Percentiles rank a stretch among this genome's conserved stretches.
Conservation (phyloP, 306 rosid genomes). For the Dryas octopetala region DNA sequence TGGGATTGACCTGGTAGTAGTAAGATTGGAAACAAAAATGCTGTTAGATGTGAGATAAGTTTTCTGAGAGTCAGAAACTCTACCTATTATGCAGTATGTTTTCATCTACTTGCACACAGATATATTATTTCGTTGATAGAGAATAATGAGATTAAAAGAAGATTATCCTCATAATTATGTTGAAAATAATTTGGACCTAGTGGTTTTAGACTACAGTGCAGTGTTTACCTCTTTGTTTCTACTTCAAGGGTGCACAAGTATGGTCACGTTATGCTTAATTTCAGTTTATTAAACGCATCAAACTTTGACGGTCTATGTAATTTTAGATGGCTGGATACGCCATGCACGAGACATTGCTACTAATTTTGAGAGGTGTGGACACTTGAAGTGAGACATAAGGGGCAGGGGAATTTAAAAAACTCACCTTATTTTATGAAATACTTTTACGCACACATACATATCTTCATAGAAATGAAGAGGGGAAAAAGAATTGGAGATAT, state of each 20-base stretch:
- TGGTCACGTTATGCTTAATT: not conserved
- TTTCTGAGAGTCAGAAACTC: not conserved
- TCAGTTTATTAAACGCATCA: not conserved
- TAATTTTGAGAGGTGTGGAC: not conserved
- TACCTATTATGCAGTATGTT: not conserved
- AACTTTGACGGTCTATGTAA: not conserved
- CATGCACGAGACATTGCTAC: not conserved
- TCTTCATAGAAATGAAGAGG: not conserved
- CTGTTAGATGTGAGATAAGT: not conserved
- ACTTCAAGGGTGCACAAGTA: not conserved
- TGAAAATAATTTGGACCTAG: not conserved
- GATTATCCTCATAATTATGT: not conserved
- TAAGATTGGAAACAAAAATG: constrained; percentile 3
- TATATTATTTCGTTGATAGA: not conserved
- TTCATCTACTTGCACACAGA: not conserved
- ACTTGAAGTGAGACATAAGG: not conserved
- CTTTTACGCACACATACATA: not conserved
- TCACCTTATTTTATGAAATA: not conserved
- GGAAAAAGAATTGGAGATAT: not conserved
- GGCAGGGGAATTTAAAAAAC: not conserved
- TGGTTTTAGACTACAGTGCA: not conserved
- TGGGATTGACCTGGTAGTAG: not conserved
- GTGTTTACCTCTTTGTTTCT: not conserved
- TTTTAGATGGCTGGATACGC: not conserved
- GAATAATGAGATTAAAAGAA: not conserved